Conservation (phyloP, 2,329 filamentous ascomycete genomes). For the Colletotrichum shisoi region DNA sequence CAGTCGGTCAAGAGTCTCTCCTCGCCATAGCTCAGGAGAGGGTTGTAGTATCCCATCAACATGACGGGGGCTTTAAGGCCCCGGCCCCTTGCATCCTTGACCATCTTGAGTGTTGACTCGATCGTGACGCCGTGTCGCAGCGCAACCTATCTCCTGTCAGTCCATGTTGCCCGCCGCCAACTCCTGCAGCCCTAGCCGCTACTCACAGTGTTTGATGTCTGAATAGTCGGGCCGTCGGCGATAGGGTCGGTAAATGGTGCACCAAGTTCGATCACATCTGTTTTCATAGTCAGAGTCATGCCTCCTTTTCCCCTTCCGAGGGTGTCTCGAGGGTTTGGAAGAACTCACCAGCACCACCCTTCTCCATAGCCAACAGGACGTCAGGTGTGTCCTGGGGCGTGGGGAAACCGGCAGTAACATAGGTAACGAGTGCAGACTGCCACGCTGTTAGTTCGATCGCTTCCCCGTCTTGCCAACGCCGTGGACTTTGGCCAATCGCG, state of each 20-base stretch:
- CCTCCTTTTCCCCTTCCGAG: not conserved
- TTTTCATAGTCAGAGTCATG: constrained; percentile 10
- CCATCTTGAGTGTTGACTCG: constrained; percentile 79
- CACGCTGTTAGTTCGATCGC: constrained; percentile 23
- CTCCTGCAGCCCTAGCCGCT: constrained; percentile 27
- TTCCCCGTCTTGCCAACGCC: not conserved
- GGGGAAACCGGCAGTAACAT: constrained; percentile 94
- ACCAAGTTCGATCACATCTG: constrained; percentile 94
- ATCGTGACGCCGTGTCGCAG: constrained; percentile 90
- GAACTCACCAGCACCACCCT: constrained; percentile 81
- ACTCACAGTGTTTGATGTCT: constrained; percentile 86
- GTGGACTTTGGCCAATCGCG: constrained; percentile 10
- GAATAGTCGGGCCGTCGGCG: constrained; percentile 95
- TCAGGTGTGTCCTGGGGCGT: constrained; percentile 81
- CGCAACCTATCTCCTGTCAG: constrained; percentile 60
- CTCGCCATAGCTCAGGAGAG: constrained; percentile 91
- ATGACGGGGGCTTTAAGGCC: constrained; percentile 85
- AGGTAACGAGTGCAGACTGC: constrained; percentile 87
- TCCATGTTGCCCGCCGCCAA: constrained; percentile 10
- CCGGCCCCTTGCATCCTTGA: constrained; percentile 77
- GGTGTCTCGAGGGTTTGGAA: not conserved
- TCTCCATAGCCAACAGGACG: constrained; percentile 88
- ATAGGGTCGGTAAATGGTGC: constrained; percentile 98
- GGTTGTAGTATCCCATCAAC: constrained; percentile 99
- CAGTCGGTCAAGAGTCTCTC: constrained; percentile 86